phyloP scores from a whole-genome alignment of 768 basidiomycete genomes.

The Tricholoma sp. region DNA sequence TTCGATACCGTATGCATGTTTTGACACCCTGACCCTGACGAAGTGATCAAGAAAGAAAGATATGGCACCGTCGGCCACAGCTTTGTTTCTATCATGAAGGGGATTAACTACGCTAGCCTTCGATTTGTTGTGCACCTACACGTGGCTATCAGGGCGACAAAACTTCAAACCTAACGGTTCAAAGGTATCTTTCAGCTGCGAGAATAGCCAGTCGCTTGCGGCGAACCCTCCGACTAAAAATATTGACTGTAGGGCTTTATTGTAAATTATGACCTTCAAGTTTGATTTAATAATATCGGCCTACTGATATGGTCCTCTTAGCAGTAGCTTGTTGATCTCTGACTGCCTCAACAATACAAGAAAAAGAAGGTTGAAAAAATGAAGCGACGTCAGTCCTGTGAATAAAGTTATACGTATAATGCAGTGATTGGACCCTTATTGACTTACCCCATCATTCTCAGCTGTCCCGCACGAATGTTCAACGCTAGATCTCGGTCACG shows the following conservation, averaged over 20 bases:
- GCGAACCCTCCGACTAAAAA: slow-evolving; percentile 43
- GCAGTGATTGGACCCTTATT: background rate
- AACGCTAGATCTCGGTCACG: slow-evolving; percentile 30
- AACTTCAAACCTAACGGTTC: slow-evolving; percentile 12
- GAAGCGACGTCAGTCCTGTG: slow-evolving; percentile 16
- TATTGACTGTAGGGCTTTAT: slow-evolving; percentile 21
- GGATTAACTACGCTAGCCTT: background rate
- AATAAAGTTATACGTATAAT: background rate
- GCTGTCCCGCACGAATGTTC: slow-evolving; percentile 40
- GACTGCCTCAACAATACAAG: slow-evolving; percentile 18
- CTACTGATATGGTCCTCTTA: slow-evolving; percentile 12
- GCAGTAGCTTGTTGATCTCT: slow-evolving; percentile 6
- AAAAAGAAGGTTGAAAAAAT: slow-evolving; percentile 23
- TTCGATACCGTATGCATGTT: slow-evolving; percentile 31
- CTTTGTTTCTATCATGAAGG: slow-evolving; percentile 28
- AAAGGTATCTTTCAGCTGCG: slow-evolving; percentile 19
- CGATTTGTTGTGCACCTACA: slow-evolving; percentile 3
- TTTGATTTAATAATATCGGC: background rate
- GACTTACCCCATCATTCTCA: slow-evolving; percentile 33
- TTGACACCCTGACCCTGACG: slow-evolving; percentile 34
- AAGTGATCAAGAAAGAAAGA: slow-evolving; percentile 31
- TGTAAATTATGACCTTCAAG: background rate
- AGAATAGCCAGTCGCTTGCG: slow-evolving; percentile 38
- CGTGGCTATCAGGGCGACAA: slow-evolving; percentile 14
- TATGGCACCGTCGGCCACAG: slow-evolving; percentile 14